A percentile compares a stretch with the other conserved stretches of the same genome.
These are phyloP conservation scores for Coemansia sp. DNA, from an alignment of 192 early-diverging fungal genomes.

Conservation along the genomic window DNA sequence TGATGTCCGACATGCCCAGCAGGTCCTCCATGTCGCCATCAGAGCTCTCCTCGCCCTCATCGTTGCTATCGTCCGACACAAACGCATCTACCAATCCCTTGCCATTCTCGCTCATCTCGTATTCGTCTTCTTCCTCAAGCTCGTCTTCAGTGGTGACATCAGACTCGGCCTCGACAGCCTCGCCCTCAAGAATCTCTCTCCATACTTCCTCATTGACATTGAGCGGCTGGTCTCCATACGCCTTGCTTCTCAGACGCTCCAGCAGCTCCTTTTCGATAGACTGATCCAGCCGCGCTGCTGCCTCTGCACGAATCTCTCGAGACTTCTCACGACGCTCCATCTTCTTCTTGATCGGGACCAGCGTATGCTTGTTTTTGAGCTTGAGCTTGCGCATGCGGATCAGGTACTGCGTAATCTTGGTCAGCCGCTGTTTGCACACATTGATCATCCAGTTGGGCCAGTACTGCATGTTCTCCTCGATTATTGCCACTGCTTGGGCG, in stretches of 20 bases:
- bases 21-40: constrained; percentile 49
- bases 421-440: constrained; percentile 95
- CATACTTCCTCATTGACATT: constrained; percentile 91
- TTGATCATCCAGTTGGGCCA: constrained; percentile 91
- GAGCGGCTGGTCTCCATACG: constrained; percentile 95
- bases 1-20: constrained; percentile 53
- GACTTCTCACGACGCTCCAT: constrained; percentile 81
- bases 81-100: constrained; percentile 58
- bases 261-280: constrained; percentile 95
- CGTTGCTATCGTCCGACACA: constrained; percentile 47
- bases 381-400: constrained; percentile 90
- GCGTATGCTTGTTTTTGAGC: constrained; percentile 70
- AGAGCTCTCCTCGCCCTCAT: constrained; percentile 10
- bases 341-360: constrained; percentile 93
- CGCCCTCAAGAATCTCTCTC: constrained; percentile 79
- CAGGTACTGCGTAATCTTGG: constrained; percentile 94
- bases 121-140: constrained; percentile 55
- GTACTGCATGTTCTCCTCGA: constrained; percentile 86
- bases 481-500: constrained; percentile 74
- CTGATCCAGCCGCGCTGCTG: constrained; percentile 85
- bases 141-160: constrained; percentile 71
- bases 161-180: constrained; percentile 66
- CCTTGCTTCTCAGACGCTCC: constrained; percentile 85
- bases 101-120: constrained; percentile 52
- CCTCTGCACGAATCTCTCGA: constrained; percentile 86